phyloP scores from a whole-genome alignment of 169 alveolate species.

The Perkinsus chesapeaki region DNA sequence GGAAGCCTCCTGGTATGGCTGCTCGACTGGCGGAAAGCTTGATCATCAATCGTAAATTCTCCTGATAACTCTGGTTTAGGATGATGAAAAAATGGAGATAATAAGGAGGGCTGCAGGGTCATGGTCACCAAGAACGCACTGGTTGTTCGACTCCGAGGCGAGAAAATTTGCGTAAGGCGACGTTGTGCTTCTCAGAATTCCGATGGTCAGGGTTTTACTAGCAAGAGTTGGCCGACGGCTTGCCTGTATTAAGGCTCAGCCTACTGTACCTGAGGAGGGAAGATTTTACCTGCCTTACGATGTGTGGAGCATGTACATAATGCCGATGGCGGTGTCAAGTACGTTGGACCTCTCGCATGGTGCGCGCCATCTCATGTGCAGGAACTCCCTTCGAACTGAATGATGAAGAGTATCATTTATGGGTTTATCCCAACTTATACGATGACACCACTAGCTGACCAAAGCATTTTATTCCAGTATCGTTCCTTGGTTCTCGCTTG shows the following conservation, averaged over 20 bases:
- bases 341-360: neutral
- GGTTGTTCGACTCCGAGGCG: neutral
- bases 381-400: neutral
- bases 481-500: no score
- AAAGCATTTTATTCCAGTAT: no score
- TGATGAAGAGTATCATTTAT: neutral
- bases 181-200: neutral
- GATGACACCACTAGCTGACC: no score
- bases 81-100: neutral
- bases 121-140: neutral
- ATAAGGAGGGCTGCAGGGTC: neutral
- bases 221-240: neutral
- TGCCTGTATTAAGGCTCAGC: neutral
- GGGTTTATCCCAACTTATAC: neutral
- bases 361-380: neutral
- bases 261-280: neutral
- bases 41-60: neutral
- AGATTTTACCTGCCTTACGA: neutral
- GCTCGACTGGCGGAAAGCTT: neutral
- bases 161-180: neutral
- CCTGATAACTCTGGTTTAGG: neutral
- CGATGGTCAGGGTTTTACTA: neutral
- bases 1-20: neutral
- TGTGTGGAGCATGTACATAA: neutral
- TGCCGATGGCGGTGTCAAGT: neutral